Conservation (phyloP, 768 basidiomycete genomes). For the Suillus subaureus region DNA sequence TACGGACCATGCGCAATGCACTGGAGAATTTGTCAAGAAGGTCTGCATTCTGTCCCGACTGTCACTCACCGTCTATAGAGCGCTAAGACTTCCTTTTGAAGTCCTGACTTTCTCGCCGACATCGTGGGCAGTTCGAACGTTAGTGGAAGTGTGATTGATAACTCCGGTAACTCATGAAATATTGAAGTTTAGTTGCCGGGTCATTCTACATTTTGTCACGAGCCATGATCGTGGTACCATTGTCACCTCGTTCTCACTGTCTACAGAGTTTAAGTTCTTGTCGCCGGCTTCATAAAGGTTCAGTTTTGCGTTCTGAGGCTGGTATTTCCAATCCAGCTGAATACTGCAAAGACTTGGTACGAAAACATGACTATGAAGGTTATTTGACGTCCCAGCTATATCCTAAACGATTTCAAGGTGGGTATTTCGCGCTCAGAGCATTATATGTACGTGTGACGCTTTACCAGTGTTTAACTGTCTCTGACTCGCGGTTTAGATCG, state of each 20-base stretch:
- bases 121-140: constrained; percentile 16
- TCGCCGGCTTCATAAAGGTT: constrained; percentile 18
- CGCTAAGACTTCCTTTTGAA: constrained; percentile 54
- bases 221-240: constrained; percentile 13
- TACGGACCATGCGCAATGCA: constrained; percentile 72
- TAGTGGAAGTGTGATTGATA: background rate
- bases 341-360: constrained; percentile 75
- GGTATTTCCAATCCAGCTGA: constrained; percentile 45
- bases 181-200: constrained; percentile 2
- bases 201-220: background rate
- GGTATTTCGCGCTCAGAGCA: constrained; percentile 79
- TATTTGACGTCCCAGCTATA: constrained; percentile 73
- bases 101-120: constrained; percentile 43
- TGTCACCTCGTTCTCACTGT: constrained; percentile 16
- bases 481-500: constrained; percentile 51
- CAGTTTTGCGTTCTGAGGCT: constrained; percentile 13
- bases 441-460: constrained; percentile 65
- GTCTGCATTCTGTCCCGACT: constrained; percentile 12
- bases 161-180: constrained; percentile 6
- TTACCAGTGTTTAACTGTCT: background rate
- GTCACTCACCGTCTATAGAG: constrained; percentile 55
- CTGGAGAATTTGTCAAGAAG: constrained; percentile 37
- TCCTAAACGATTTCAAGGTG: constrained; percentile 62
- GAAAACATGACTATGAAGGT: constrained; percentile 81
- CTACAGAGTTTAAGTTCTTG: constrained; percentile 2